These are phyloP conservation scores for Stagonosporopsis cucurbitacearum DNA, from an alignment of 2,329 filamentous ascomycete species.

Conservation along the genomic window DNA sequence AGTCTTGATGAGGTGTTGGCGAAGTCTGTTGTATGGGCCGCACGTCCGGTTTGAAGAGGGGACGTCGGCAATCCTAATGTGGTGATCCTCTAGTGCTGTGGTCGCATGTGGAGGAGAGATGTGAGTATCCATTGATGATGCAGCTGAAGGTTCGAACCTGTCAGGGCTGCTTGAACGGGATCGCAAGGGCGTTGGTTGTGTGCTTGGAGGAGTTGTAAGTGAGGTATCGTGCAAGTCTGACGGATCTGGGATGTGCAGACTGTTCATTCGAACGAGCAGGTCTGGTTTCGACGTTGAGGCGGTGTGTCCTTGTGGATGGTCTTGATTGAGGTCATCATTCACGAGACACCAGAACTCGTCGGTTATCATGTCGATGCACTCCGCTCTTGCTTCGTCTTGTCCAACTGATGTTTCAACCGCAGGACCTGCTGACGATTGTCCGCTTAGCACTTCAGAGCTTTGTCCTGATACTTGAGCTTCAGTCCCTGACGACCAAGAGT, in stretches of 20 bases:
- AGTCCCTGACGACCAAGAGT: not conserved
- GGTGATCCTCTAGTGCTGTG: not conserved
- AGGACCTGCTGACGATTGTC: not conserved
- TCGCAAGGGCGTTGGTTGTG: not conserved
- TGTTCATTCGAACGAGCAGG: not conserved
- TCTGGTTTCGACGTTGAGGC: not conserved
- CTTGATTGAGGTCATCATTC: not conserved
- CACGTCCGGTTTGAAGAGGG: not conserved
- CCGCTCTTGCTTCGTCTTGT: not conserved
- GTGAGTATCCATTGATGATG: too few species aligned
- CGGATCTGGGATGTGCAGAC: not conserved
- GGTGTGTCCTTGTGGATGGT: too few species aligned
- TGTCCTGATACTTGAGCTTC: not conserved
- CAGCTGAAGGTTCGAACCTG: not conserved
- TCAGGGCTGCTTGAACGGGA: not conserved
- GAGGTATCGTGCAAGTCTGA: not conserved
- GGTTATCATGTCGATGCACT: not conserved
- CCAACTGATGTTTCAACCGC: not conserved
- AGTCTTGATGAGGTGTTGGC: not conserved
- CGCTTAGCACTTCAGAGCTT: not conserved
- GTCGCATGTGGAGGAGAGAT: not conserved
- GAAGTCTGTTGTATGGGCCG: conserved; percentile 11
- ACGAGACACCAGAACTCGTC: conserved; percentile 1
- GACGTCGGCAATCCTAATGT: not conserved
- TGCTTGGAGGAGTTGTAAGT: not conserved